Evolutionary conservation across 1,284 basidiomycete species (phyloP).

Genomic region (Thecaphora thlaspeos): DNA sequence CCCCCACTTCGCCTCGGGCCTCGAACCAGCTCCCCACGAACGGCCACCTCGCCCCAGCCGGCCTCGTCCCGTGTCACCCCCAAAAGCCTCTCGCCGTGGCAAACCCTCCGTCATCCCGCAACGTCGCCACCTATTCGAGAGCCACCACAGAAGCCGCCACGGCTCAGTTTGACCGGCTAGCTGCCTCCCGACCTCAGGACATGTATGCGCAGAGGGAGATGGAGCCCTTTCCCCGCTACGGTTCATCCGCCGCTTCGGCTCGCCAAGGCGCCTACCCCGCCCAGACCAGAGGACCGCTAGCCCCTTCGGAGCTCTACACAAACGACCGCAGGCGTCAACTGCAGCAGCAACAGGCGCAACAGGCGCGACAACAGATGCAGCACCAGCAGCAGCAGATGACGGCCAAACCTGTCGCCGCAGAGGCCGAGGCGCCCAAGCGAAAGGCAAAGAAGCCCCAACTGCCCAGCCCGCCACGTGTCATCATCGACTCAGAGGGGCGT

Average conservation of each 20-base stretch:
- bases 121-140: neutral
- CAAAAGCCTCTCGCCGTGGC: too few relatives aligned
- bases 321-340: constrained; percentile 7
- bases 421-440: neutral
- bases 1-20: too few relatives aligned
- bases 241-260: too few relatives aligned
- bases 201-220: too few relatives aligned
- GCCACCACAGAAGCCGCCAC: neutral
- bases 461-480: constrained; percentile 47
- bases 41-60: too few relatives aligned
- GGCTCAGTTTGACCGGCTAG: neutral
- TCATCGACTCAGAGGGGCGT: constrained; percentile 44
- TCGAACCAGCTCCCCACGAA: too few relatives aligned
- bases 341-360: too few relatives aligned
- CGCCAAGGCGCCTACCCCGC: neutral
- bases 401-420: constrained; percentile 1
- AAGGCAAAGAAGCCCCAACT: constrained; percentile 46
- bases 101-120: neutral
- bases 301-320: constrained; percentile 5
- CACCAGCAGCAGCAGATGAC: constrained; percentile 11
- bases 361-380: too few relatives aligned
- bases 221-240: too few relatives aligned
- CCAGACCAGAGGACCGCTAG: neutral
- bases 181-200: neutral
- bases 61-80: too few relatives aligned